Percentiles rank a stretch among this genome's conserved stretches.
Evolutionary conservation across 2,329 filamentous ascomycete genomes (phyloP).

Genomic region (Diplodia intermedia): DNA sequence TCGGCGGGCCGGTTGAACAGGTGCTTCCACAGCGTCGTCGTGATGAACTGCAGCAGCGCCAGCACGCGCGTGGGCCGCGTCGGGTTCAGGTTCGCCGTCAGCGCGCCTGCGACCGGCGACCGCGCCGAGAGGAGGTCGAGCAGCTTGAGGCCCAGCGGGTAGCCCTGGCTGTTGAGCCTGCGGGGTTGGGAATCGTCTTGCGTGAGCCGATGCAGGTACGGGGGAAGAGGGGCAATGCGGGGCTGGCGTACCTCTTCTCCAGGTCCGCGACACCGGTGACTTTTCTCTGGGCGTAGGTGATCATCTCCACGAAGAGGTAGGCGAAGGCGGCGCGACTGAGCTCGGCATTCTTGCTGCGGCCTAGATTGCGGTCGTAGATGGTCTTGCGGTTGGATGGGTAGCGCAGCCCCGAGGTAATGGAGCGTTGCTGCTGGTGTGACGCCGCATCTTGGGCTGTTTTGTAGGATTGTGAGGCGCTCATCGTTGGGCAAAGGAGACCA

Average conservation of each 20-base stretch:
- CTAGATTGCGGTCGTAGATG: conserved; percentile 95
- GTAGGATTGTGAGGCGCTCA: conserved; percentile 31
- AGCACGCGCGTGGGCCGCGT: conserved; percentile 86
- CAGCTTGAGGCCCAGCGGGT: conserved; percentile 90
- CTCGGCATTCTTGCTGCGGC: conserved; percentile 86
- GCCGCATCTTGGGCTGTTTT: conserved; percentile 26
- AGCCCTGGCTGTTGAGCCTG: conserved; percentile 88
- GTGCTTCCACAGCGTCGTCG: conserved; percentile 88
- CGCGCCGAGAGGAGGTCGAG: conserved; percentile 73
- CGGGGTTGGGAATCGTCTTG: neutral
- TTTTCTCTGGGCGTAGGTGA: conserved; percentile 87
- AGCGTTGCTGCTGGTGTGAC: conserved; percentile 21
- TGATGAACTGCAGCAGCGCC: conserved; percentile 91
- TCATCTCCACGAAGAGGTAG: conserved; percentile 96
- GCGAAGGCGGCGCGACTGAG: conserved; percentile 93
- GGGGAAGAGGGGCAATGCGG: neutral
- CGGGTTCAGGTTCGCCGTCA: conserved; percentile 31
- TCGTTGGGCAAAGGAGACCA: conserved; percentile 25
- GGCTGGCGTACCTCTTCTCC: conserved; percentile 74
- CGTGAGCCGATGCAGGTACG: conserved; percentile 57
- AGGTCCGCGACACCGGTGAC: conserved; percentile 94
- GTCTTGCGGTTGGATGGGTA: conserved; percentile 94
- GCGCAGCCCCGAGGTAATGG: conserved; percentile 66
- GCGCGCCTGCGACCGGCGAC: conserved; percentile 44
- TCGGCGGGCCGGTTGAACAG: conserved; percentile 92